Percentiles rank a stretch among this genome's conserved stretches.
Conservation (phyloP, 352 stramenopile species). For the Pythium oligandrum region DNA sequence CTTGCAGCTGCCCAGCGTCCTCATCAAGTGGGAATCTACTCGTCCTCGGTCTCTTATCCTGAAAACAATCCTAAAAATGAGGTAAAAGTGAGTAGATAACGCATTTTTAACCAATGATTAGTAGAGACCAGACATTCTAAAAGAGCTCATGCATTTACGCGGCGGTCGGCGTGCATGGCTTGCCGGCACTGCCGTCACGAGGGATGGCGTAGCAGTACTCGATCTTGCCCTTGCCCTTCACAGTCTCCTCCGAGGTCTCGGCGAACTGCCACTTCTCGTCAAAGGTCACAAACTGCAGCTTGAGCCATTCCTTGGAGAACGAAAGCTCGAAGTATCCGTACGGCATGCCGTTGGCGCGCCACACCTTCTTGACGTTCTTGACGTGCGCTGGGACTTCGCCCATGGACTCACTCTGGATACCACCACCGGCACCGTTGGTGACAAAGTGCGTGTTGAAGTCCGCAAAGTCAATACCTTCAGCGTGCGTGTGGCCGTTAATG, state of each 20-base stretch:
- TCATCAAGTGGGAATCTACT: too few relatives aligned
- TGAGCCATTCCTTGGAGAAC: slow-evolving; percentile 35
- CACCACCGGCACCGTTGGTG: slow-evolving; percentile 34
- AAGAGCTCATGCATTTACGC: too few relatives aligned
- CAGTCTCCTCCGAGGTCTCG: slow-evolving; percentile 13
- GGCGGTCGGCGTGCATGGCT: slow-evolving; percentile 11
- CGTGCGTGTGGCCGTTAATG: slow-evolving; percentile 74
- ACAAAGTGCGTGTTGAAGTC: slow-evolving; percentile 31
- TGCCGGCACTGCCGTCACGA: slow-evolving; percentile 22
- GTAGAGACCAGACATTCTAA: too few relatives aligned
- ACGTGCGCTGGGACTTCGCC: slow-evolving; percentile 15
- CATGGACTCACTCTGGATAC: slow-evolving; percentile 27
- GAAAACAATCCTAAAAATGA: too few relatives aligned
- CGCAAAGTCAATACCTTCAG: slow-evolving; percentile 60
- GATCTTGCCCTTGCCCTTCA: slow-evolving; percentile 12
- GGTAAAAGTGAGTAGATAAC: too few relatives aligned
- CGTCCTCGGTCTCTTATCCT: too few relatives aligned
- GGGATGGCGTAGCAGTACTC: slow-evolving; percentile 50
- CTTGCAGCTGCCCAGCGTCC: too few relatives aligned
- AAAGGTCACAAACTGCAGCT: slow-evolving; percentile 35
- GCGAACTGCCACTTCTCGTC: slow-evolving; percentile 31
- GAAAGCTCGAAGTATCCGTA: slow-evolving; percentile 42
- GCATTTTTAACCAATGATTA: too few relatives aligned
- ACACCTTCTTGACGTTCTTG: slow-evolving; percentile 20
- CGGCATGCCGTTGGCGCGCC: slow-evolving; percentile 14